Base-by-base conservation (phyloP, 345 rosid species). In the Corchorus capsularis region DNA sequence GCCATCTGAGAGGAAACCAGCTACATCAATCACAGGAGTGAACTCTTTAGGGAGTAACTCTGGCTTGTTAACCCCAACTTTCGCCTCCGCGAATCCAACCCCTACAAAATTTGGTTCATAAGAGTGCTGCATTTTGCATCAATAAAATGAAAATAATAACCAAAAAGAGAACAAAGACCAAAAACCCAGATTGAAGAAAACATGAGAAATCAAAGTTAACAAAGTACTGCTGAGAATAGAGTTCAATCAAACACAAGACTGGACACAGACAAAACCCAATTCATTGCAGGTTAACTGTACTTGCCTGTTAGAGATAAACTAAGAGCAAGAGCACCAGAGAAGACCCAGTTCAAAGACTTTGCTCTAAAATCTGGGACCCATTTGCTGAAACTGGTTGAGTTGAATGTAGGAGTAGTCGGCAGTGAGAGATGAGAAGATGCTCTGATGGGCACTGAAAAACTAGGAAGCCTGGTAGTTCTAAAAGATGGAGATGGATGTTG, bases 1-100 rank as follows among this genome's bases (percentile, higher is more conserved):
- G 81, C 98, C 99, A 76, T 88, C 89, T 34, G 98, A 95, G 76
- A 95, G 98, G 81, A 95, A 91, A 19, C 91, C 98, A 10, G 98
- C 97, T 4, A 88, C 96, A 83, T 95, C 98, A 69, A 95, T 93
- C 11, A 91, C 96, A 7, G 96, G 63, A 72, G 93, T 85, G 87
- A 87, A 95, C 84, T 91, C 94, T 78, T 79, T 83, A 63, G 98
- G 98, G 41, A 95, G 95, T 83, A 95, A 83, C 75, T 91, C 98
- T 47, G 98, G 99, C 85, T 93, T 91, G 89, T 95, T 93, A 17
- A 93, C 98, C 37, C 99, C 97, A 5, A 83, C 86, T 80, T 90
- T 94, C 6, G 95, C 98, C 60, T 87, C 95, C 0, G 93, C 93
- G 71, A 84, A 19, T 69, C 85, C 89, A 72, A 80, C 77, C 7